Evolutionary conservation across 495 filamentous ascomycete genomes (phyloP).

Genomic region (Paragyromitra xinjiangensis): DNA sequence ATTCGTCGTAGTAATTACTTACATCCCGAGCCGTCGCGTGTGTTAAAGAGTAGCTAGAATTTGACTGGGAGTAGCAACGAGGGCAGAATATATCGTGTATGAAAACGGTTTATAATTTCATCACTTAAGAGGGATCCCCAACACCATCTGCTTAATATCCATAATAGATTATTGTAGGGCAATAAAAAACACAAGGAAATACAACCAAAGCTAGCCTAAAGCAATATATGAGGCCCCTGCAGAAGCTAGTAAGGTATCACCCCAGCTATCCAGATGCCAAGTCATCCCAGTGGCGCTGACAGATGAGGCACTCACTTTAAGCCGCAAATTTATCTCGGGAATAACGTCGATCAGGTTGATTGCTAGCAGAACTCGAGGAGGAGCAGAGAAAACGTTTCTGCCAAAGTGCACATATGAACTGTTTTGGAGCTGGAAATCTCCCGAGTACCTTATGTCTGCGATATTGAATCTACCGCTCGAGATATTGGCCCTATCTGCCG

Average conservation of each 20-base stretch:
- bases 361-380: slow-evolving; percentile 17
- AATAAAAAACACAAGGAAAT: neutral
- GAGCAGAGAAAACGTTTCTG: neutral
- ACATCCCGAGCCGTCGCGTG: no score
- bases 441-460: neutral
- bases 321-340: neutral
- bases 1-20: no score
- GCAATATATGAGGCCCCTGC: slow-evolving; percentile 9
- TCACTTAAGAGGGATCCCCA: no score
- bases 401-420: neutral
- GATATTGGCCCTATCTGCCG: neutral
- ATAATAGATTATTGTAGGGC: neutral
- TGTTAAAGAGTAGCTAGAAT: no score
- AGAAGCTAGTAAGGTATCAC: neutral
- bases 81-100: no score
- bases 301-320: neutral
- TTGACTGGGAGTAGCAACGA: no score
- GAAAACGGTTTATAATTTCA: no score
- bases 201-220: neutral
- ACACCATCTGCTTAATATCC: no score
- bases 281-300: slow-evolving; percentile 9
- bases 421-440: neutral
- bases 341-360: slow-evolving; percentile 1
- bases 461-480: neutral
- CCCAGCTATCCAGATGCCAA: slow-evolving; percentile 18